phyloP scores from a whole-genome alignment of 2,329 filamentous ascomycete species.

The Fusarium nygamai region DNA sequence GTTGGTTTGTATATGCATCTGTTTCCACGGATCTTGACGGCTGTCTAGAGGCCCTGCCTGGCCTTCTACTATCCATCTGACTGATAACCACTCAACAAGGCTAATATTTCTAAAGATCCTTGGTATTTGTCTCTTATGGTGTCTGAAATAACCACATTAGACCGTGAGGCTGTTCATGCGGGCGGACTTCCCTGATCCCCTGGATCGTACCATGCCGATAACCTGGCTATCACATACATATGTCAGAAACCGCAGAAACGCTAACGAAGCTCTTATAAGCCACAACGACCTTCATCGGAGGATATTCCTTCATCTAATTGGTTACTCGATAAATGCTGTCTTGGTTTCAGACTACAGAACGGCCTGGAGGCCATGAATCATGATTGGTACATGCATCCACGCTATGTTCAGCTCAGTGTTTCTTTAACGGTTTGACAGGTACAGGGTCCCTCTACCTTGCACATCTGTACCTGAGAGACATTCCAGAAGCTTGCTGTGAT shows the following conservation, averaged over 20 bases:
- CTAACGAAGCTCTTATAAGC: background rate
- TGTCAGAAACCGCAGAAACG: too few relatives aligned
- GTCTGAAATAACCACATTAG: too few relatives aligned
- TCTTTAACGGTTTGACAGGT: background rate
- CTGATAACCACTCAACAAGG: too few relatives aligned
- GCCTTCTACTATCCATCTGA: too few relatives aligned
- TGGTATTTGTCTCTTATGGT: too few relatives aligned
- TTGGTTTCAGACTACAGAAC: background rate
- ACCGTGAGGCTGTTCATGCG: too few relatives aligned
- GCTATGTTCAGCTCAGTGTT: background rate
- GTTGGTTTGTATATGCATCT: too few relatives aligned
- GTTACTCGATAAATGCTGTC: background rate
- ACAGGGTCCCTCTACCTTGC: accelerated
- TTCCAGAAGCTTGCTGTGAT: background rate
- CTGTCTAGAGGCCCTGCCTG: too few relatives aligned
- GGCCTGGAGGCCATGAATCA: accelerated
- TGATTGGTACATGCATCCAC: background rate
- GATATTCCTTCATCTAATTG: accelerated
- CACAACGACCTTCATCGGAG: accelerated
- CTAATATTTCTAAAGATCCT: too few relatives aligned
- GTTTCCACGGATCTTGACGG: too few relatives aligned
- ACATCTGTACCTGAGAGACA: accelerated
- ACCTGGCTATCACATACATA: background rate
- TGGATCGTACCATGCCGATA: accelerated
- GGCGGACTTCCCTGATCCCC: too few relatives aligned